Percentiles rank a stretch among this genome's conserved stretches.
Conservation (phyloP, 192 early-diverging fungal genomes). For the Chytriomyces confervae region DNA sequence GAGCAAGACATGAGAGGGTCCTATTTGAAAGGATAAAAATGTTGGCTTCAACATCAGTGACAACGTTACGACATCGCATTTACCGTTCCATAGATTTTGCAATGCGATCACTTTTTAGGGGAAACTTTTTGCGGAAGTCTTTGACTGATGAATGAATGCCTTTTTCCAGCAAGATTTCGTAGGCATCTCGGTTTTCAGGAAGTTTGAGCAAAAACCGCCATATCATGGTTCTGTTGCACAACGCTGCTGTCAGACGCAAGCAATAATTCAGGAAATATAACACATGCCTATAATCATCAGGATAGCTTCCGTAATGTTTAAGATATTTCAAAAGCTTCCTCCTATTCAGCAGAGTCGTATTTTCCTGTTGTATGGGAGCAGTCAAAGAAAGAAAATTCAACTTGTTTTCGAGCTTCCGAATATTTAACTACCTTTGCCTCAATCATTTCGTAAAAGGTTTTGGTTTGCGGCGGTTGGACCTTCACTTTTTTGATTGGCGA, state of each 20-base stretch:
- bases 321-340: conserved; percentile 48
- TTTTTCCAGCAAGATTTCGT: conserved; percentile 56
- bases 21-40: conserved; percentile 22
- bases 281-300: conserved; percentile 50
- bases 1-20: conserved; percentile 58
- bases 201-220: conserved; percentile 59
- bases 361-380: conserved; percentile 26
- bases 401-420: background rate
- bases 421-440: conserved; percentile 40
- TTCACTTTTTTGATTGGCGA: conserved; percentile 22
- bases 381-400: conserved; percentile 1
- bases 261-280: background rate
- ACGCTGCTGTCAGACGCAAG: background rate
- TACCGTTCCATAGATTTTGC: conserved; percentile 57
- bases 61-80: background rate
- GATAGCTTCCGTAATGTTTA: conserved; percentile 53
- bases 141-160: conserved; percentile 50
- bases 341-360: conserved; percentile 44
- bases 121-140: conserved; percentile 54
- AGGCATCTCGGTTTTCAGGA: conserved; percentile 60
- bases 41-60: background rate
- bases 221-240: conserved; percentile 49
- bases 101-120: conserved; percentile 55
- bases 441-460: conserved; percentile 50
- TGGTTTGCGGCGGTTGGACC: conserved; percentile 22